These are phyloP conservation scores for Fusarium haematococcum DNA, from an alignment of 2,329 filamentous ascomycete species.

Conservation along the genomic window DNA sequence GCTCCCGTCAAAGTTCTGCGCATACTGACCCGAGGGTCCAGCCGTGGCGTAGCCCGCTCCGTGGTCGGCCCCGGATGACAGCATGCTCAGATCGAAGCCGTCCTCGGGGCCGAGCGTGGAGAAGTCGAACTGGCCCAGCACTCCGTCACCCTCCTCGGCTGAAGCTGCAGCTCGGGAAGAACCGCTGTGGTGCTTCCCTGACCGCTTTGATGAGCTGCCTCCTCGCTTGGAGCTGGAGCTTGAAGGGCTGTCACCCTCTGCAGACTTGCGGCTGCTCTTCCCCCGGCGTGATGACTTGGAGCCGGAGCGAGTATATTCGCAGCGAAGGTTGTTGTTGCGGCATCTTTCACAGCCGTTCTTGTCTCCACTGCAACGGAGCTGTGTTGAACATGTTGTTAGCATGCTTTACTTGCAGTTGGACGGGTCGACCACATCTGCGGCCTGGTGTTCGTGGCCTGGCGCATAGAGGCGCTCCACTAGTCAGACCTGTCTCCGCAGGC, in stretches of 20 bases:
- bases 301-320: slow-evolving; percentile 52
- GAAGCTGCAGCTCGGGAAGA: slow-evolving; percentile 31
- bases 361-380: slow-evolving; percentile 55
- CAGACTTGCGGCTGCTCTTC: slow-evolving; percentile 41
- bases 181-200: slow-evolving; percentile 34
- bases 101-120: slow-evolving; percentile 47
- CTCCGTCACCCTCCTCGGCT: slow-evolving; percentile 36
- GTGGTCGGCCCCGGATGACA: slow-evolving; percentile 36
- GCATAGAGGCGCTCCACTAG: slow-evolving; percentile 8
- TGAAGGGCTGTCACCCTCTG: slow-evolving; percentile 34
- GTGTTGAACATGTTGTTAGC: slow-evolving; percentile 16
- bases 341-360: slow-evolving; percentile 54
- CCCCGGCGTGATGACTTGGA: slow-evolving; percentile 48
- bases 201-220: slow-evolving; percentile 37
- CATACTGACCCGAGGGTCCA: slow-evolving; percentile 34
- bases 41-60: slow-evolving; percentile 40
- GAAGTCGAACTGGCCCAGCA: slow-evolving; percentile 45
- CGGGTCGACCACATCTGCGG: slow-evolving; percentile 1
- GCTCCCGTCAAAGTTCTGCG: slow-evolving; percentile 22
- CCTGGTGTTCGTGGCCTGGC: background rate
- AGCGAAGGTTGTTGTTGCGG: slow-evolving; percentile 44
- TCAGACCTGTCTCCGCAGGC: background rate
- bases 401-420: background rate
- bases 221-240: slow-evolving; percentile 35
- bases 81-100: slow-evolving; percentile 45